Percentiles rank a stretch among this genome's conserved stretches.
These are phyloP conservation scores for Fusarium acutatum DNA, from an alignment of 2,329 filamentous ascomycete species.

Conservation along the genomic window DNA sequence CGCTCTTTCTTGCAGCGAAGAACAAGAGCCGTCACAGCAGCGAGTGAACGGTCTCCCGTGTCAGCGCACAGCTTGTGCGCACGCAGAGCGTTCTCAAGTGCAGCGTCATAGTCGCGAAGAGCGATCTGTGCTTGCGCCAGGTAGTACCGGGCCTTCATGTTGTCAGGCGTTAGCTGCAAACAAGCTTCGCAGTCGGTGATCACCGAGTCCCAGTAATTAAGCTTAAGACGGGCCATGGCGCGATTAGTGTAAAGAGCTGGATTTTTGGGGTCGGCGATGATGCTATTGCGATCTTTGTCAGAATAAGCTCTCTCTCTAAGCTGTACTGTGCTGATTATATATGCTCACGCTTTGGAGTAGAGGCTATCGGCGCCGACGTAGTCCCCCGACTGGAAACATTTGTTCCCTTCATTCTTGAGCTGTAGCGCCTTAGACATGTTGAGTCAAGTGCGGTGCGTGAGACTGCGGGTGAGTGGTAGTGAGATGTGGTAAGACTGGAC, in stretches of 20 bases:
- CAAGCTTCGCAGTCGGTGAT: conserved; percentile 81
- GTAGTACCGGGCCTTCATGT: conserved; percentile 86
- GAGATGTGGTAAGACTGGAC: neutral
- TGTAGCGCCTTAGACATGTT: conserved; percentile 49
- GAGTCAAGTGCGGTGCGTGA: neutral
- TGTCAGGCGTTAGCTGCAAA: conserved; percentile 69
- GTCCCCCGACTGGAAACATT: conserved; percentile 70
- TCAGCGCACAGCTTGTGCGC: conserved; percentile 77
- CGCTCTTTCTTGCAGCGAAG: conserved; percentile 84
- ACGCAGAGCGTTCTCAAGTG: conserved; percentile 72
- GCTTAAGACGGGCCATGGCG: conserved; percentile 80
- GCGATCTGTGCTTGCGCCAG: conserved; percentile 85
- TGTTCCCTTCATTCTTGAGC: conserved; percentile 69
- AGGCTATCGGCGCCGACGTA: conserved; percentile 71
- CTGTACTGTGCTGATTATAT: neutral
- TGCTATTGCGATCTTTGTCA: conserved; percentile 56
- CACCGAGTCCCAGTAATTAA: conserved; percentile 76
- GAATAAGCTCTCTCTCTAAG: neutral
- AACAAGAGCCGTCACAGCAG: conserved; percentile 76
- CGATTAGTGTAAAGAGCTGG: conserved; percentile 88
- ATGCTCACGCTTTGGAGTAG: conserved; percentile 74
- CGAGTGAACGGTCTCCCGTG: conserved; percentile 71
- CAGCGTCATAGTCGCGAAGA: conserved; percentile 71
- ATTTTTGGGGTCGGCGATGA: conserved; percentile 80
- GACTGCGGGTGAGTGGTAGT: neutral